A percentile compares a stretch with the other conserved stretches of the same genome.
Conservation (phyloP, 306 rosid genomes). For the Prunus kanzakura region DNA sequence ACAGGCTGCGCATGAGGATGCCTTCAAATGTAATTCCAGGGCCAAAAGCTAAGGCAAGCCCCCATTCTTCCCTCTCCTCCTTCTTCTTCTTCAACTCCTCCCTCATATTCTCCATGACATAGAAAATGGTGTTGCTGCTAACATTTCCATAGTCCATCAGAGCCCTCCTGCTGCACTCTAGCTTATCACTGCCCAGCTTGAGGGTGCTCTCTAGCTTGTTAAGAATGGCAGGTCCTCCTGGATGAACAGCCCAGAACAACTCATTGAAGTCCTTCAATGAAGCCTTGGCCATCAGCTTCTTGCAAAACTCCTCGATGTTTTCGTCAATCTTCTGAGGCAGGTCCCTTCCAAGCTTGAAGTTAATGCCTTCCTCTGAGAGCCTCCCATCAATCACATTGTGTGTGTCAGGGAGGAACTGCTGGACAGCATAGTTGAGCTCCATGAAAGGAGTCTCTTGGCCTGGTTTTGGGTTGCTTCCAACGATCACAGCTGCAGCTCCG, state of each 20-base stretch:
- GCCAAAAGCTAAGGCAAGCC: conserved; percentile 90
- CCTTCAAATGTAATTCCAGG: conserved; percentile 98
- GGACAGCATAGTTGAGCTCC: conserved; percentile 72
- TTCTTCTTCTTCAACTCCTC: conserved; percentile 46
- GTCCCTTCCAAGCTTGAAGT: conserved; percentile 87
- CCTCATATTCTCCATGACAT: conserved; percentile 85
- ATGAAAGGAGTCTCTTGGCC: conserved; percentile 72
- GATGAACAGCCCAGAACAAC: conserved; percentile 95
- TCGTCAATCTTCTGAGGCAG: conserved; percentile 87
- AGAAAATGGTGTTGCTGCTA: conserved; percentile 89
- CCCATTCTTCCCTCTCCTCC: conserved; percentile 78
- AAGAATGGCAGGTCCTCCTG: conserved; percentile 90
- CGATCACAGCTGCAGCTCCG: conserved; percentile 83
- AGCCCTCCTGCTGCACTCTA: conserved; percentile 78
- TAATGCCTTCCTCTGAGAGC: conserved; percentile 81
- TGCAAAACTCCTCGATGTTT: conserved; percentile 85
- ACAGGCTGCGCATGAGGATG: conserved; percentile 77
- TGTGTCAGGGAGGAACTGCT: conserved; percentile 74
- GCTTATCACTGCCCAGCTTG: conserved; percentile 52
- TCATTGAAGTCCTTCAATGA: conserved; percentile 53
- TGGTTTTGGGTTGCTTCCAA: conserved; percentile 59
- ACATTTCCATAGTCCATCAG: conserved; percentile 87
- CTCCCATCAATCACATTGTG: conserved; percentile 76
- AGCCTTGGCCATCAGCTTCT: conserved; percentile 50
- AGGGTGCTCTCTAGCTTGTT: conserved; percentile 62